Evolutionary conservation across 2,329 filamentous ascomycete species (phyloP), one percentile per base, ranked within the genome.

Genomic region (Trichophyton equinum): DNA sequence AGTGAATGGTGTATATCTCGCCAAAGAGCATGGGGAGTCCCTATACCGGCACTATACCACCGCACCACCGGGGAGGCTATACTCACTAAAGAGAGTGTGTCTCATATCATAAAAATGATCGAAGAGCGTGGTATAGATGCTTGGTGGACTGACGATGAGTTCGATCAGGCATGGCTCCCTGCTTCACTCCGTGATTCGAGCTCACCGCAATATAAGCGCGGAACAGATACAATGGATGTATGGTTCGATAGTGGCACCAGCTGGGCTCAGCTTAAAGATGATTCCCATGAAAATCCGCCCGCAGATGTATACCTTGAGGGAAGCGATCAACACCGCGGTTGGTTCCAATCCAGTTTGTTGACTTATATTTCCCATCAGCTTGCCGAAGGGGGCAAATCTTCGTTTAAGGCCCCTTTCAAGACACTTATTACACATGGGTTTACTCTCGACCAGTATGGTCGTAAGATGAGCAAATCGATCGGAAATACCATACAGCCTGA

Each of bases 231-330:
- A 0, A 99, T 99, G 94, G 94, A 99, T 72, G 94, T 99, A 8
- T 99, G 94, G 94, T 99, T 99, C 67, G 94, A 99, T 72, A 97
- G 94, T 66, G 94, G 94, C 4, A 96, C 88, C 57, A 96, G 90
- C 69, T 99, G 94, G 94, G 87, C 82, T 1, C 76, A 77, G 40
- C 75, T 82, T 40, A 69, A 72, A 61, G 63, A 66, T 2, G 72
- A 73, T 27, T 69, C 67, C 7, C 65, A 62, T 22, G 67, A 69
- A 11, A 69, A 66, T 25, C 69, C 67, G 44, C 73, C 70, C 25
- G 90, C 90, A 0, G 91, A 99, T 71, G 82, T 97, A 25, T 97
- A 95, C 70, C 81, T 97, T 2, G 94, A 99, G 76, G 94, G 94
- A 36, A 89, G 87, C 2, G 94, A 99, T 72, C 94, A 99, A 72